Evolutionary conservation across 139 green algal species (phyloP), one percentile per base, ranked within the genome.

Genomic region (Volvox africanus): DNA sequence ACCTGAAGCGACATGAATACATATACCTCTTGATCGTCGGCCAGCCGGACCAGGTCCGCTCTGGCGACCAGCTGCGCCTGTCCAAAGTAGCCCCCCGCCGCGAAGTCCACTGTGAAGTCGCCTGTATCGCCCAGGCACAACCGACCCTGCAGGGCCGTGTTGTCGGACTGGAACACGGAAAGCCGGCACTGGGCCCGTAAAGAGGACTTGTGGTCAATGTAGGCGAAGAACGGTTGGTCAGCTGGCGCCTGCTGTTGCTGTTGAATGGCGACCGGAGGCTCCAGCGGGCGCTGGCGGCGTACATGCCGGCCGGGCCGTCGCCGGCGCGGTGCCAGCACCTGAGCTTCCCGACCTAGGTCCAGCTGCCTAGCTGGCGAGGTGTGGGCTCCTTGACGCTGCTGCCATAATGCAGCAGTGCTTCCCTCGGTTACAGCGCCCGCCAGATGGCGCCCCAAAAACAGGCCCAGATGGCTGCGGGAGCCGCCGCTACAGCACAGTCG

Each of bases 71-170:
- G 33, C 61, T 65, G 33, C 44, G 17, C 76, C 33, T 30, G 21
- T 21, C 87, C 87, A 19, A 76, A 86, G 32, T 69, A 91, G 61
- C 37, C 87, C 26, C 87, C 87, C 61, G 87, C 87, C 61, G 35
- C 87, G 16, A 91, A 91, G 32, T 67, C 76, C 13, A 55, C 33
- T 18, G 21, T 18, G 61, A 86, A 91, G 35, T 71, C 61, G 61
- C 76, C 76, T 21, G n/a, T 86, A 32, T 86, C 87, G 3, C 71
- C 86, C 73, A 84, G 85, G 69, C 68, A 71, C 69, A 89, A 71
- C 37, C 85, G 37, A 3, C 85, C 85, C 18, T 50, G 22, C 2
- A 82, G 69, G 36, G 69, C 69, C 28, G 85, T 73, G 37, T 89
- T 89, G 85, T 89, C 69, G 2, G 69, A 61, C 16, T 89, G 85